These are phyloP conservation scores for Plasmodium gaboni DNA, from an alignment of 169 alveolate species.

Conservation along the genomic window DNA sequence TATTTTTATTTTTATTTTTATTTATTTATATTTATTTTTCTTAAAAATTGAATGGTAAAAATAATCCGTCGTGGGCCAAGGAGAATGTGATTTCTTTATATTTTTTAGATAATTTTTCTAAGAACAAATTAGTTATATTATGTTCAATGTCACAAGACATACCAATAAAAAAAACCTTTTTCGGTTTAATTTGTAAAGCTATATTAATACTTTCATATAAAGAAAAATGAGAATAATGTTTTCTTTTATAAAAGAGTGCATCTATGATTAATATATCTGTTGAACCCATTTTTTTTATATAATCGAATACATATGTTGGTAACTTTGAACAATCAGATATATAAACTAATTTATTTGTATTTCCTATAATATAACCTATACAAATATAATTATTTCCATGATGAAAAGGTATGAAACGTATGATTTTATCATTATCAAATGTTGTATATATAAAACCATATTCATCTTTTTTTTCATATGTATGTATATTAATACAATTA, in stretches of 20 bases:
- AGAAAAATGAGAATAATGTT: conserved; percentile 72
- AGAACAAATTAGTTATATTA: conserved; percentile 13
- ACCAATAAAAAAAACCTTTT: conserved; percentile 62
- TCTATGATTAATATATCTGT: conserved; percentile 56
- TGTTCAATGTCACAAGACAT: conserved; percentile 44
- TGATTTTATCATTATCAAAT: conserved; percentile 50
- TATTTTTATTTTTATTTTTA: too few species aligned
- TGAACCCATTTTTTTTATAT: conserved; percentile 51
- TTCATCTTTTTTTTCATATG: conserved; percentile 61
- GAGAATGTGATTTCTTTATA: conserved; percentile 47
- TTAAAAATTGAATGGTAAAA: conserved; percentile 47
- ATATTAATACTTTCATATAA: conserved; percentile 60
- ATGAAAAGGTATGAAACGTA: conserved; percentile 61
- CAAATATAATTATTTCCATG: conserved; percentile 68
- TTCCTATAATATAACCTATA: conserved; percentile 62
- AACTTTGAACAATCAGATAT: conserved; percentile 63
- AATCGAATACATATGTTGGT: conserved; percentile 35
- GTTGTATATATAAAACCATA: conserved; percentile 46
- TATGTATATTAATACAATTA: conserved; percentile 46
- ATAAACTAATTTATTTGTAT: conserved; percentile 46
- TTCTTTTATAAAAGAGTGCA: conserved; percentile 54
- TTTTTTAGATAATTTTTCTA: conserved; percentile 44
- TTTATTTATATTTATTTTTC: neutral
- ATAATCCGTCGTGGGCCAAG: conserved; percentile 67
- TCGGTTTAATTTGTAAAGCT: conserved; percentile 54